A percentile compares a stretch with the other conserved stretches of the same genome.
phyloP scores from a whole-genome alignment of 2,329 filamentous ascomycete species.

The Aspergillus quadrilineatus region DNA sequence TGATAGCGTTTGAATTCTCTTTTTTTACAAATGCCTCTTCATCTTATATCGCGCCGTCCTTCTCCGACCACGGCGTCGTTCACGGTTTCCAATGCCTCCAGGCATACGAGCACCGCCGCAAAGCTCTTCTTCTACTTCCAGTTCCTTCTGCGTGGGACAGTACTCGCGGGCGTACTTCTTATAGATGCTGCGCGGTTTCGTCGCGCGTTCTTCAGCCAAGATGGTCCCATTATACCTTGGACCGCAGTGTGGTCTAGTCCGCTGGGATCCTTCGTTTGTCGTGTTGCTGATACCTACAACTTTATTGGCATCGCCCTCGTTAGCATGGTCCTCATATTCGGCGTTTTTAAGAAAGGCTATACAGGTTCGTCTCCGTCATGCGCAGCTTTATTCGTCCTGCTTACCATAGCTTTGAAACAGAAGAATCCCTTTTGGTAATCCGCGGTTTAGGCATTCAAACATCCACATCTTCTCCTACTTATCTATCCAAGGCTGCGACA shows the following conservation, averaged over 20 bases:
- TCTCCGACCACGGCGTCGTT: constrained; percentile 90
- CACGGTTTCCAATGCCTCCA: constrained; percentile 78
- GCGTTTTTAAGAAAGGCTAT: constrained; percentile 50
- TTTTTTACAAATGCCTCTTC: constrained; percentile 57
- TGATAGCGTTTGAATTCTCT: neutral
- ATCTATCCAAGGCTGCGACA: constrained; percentile 62
- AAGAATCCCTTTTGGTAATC: constrained; percentile 86
- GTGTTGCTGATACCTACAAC: constrained; percentile 38
- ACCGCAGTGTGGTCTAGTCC: constrained; percentile 34
- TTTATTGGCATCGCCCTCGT: constrained; percentile 45
- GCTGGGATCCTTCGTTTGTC: constrained; percentile 33
- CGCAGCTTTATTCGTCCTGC: constrained; percentile 5
- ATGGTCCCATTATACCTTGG: constrained; percentile 31
- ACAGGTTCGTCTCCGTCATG: constrained; percentile 45
- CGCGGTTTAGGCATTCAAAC: constrained; percentile 90
- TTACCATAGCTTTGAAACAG: constrained; percentile 41
- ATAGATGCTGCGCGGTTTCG: constrained; percentile 37
- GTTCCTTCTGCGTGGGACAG: constrained; percentile 45
- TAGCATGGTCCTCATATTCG: constrained; percentile 43
- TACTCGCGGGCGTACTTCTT: constrained; percentile 44
- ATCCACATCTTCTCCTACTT: constrained; percentile 66
- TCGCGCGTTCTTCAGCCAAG: constrained; percentile 25
- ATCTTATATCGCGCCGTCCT: constrained; percentile 49
- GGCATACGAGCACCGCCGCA: constrained; percentile 47
- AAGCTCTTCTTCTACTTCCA: constrained; percentile 45